Percentiles rank a stretch among this genome's conserved stretches.
These are phyloP conservation scores for Hippophae tibetana DNA, from an alignment of 306 rosid genomes.

Conservation along the genomic window DNA sequence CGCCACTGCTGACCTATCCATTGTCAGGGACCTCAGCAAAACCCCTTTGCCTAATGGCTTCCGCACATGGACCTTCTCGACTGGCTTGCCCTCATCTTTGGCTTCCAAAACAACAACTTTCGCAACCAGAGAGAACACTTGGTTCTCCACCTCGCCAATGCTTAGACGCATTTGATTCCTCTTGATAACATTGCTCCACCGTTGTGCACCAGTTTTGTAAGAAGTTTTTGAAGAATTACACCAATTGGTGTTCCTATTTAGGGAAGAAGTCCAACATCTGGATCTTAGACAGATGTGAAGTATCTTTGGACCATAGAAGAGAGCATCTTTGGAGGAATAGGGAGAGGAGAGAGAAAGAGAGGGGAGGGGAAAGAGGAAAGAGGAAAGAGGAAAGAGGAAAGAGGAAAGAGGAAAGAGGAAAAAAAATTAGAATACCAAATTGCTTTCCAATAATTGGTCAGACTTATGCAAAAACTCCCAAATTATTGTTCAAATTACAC, in stretches of 20 bases:
- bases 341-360: too few relatives aligned
- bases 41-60: constrained; percentile 71
- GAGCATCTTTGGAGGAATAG: constrained; percentile 42
- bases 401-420: too few relatives aligned
- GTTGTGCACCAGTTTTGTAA: constrained; percentile 64
- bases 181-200: constrained; percentile 70
- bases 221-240: constrained; percentile 67
- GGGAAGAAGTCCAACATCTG: constrained; percentile 81
- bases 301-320: constrained; percentile 49
- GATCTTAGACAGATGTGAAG: constrained; percentile 50
- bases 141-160: constrained; percentile 86
- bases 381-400: too few relatives aligned
- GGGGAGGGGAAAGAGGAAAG: too few relatives aligned
- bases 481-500: too few relatives aligned
- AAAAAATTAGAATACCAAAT: too few relatives aligned
- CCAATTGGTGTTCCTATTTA: constrained; percentile 75
- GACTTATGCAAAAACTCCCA: too few relatives aligned
- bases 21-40: constrained; percentile 62
- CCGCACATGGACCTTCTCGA: constrained; percentile 68
- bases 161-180: constrained; percentile 90
- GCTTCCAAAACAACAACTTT: constrained; percentile 73
- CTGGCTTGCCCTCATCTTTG: constrained; percentile 81
- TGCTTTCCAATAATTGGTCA: too few relatives aligned
- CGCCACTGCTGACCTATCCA: constrained; percentile 46
- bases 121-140: constrained; percentile 92